phyloP scores from a whole-genome alignment of 169 alveolate species.

The Eimeria sp. region DNA sequence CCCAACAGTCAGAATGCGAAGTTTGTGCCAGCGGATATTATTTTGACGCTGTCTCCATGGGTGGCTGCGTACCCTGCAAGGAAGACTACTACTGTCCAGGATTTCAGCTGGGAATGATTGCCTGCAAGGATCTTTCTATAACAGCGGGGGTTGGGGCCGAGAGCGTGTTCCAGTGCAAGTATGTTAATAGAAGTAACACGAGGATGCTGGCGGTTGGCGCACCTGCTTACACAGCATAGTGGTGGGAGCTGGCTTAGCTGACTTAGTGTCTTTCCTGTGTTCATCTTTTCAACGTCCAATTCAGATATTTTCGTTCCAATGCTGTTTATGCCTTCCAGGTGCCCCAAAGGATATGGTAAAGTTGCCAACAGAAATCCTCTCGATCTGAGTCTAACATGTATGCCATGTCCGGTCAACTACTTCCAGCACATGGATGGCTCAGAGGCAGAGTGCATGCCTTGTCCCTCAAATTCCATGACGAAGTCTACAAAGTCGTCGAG shows the following conservation, averaged over 20 bases:
- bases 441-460: slow-evolving; percentile 70
- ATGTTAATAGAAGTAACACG: not conserved
- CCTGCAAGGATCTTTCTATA: slow-evolving; percentile 42
- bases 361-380: slow-evolving; percentile 66
- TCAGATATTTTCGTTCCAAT: not conserved
- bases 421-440: slow-evolving; percentile 81
- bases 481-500: slow-evolving; percentile 66
- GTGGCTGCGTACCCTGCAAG: slow-evolving; percentile 81
- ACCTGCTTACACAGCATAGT: not conserved
- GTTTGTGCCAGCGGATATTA: slow-evolving; percentile 78
- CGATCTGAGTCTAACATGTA: slow-evolving; percentile 60
- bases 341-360: slow-evolving; percentile 79
- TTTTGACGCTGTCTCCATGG: slow-evolving; percentile 65
- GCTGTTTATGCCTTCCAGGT: slow-evolving; percentile 43
- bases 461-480: slow-evolving; percentile 74
- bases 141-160: slow-evolving; percentile 72
- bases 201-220: not conserved
- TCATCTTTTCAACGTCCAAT: not conserved
- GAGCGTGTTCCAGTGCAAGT: slow-evolving; percentile 74
- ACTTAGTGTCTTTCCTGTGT: not conserved
- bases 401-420: slow-evolving; percentile 70
- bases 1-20: slow-evolving; percentile 65
- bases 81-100: slow-evolving; percentile 79
- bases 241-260: not conserved
- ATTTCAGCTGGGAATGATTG: slow-evolving; percentile 9